Conservation (phyloP, 495 filamentous ascomycete genomes). For the Aspergillus sclerotioniger region DNA sequence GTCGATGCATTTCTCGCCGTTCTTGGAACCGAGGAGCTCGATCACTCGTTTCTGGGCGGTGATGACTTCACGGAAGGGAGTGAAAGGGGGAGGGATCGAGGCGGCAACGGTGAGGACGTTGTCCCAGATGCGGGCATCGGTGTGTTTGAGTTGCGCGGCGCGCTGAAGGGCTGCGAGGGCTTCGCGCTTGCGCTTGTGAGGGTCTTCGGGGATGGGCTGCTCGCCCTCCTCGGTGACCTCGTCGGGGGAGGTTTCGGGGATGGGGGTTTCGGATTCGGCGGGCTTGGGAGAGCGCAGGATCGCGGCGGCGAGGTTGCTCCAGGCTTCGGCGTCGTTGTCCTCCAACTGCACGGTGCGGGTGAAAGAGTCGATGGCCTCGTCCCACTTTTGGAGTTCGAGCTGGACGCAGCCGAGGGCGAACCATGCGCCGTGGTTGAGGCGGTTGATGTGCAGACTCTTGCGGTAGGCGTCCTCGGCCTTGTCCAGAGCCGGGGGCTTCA, state of each 20-base stretch:
- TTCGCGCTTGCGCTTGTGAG: constrained; percentile 62
- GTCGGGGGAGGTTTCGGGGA: constrained; percentile 20
- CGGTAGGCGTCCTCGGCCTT: constrained; percentile 75
- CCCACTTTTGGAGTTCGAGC: constrained; percentile 71
- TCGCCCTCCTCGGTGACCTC: constrained; percentile 33
- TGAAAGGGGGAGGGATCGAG: constrained; percentile 67
- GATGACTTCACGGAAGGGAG: constrained; percentile 70
- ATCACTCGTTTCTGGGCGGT: constrained; percentile 70
- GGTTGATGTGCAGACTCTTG: constrained; percentile 72
- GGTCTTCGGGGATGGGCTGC: constrained; percentile 31
- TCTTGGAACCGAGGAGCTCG: constrained; percentile 62
- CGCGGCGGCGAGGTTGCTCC: constrained; percentile 90
- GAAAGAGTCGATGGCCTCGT: constrained; percentile 84
- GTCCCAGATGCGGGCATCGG: constrained; percentile 90
- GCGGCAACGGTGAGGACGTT: constrained; percentile 86
- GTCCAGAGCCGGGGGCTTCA: constrained; percentile 56
- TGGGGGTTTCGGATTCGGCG: constrained; percentile 23
- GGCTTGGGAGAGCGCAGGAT: constrained; percentile 54
- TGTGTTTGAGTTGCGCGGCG: constrained; percentile 74
- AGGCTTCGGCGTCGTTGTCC: constrained; percentile 85
- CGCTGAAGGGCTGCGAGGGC: constrained; percentile 81
- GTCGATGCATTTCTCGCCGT: constrained; percentile 79
- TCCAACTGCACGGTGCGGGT: constrained; percentile 75
- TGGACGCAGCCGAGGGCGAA: constrained; percentile 85
- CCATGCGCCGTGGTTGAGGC: constrained; percentile 80